Conservation (phyloP, 1,284 basidiomycete species). For the Ganoderma meredithae region DNA sequence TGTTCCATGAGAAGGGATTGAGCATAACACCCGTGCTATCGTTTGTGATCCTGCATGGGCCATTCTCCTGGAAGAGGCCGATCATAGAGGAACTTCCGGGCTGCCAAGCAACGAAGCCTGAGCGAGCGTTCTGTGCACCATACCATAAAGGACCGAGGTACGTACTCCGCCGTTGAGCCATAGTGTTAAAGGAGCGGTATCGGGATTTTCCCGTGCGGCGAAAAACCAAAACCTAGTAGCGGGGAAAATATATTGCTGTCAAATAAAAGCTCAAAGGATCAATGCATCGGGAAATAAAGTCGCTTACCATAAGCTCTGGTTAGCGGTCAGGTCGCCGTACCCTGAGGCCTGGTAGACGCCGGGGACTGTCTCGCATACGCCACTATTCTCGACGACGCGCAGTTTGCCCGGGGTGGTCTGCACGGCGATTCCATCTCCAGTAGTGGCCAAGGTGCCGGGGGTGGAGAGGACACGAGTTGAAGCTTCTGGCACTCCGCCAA, state of each 20-base stretch:
- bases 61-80: conserved; percentile 70
- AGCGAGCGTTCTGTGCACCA: not conserved
- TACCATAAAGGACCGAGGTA: conserved; percentile 10
- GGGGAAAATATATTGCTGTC: conserved; percentile 2
- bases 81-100: conserved; percentile 75
- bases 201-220: conserved; percentile 62
- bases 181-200: conserved; percentile 63
- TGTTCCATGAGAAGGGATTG: conserved; percentile 74
- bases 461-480: conserved; percentile 18
- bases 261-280: not conserved
- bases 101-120: conserved; percentile 37
- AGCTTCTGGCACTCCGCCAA: conserved; percentile 49
- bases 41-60: conserved; percentile 68
- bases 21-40: conserved; percentile 57
- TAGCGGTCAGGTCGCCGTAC: conserved; percentile 61
- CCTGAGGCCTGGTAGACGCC: conserved; percentile 67
- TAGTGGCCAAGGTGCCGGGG: conserved; percentile 24
- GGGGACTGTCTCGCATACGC: conserved; percentile 64
- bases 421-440: conserved; percentile 12
- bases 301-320: conserved; percentile 62
- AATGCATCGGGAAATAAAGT: not conserved
- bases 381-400: conserved; percentile 61
- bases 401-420: conserved; percentile 53
- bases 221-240: conserved; percentile 73
- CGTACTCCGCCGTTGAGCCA: conserved; percentile 74